Evolutionary conservation across 352 stramenopile genomes (phyloP), one percentile per base, ranked within the genome.

Genomic region (Phytopythium oedochilum): DNA sequence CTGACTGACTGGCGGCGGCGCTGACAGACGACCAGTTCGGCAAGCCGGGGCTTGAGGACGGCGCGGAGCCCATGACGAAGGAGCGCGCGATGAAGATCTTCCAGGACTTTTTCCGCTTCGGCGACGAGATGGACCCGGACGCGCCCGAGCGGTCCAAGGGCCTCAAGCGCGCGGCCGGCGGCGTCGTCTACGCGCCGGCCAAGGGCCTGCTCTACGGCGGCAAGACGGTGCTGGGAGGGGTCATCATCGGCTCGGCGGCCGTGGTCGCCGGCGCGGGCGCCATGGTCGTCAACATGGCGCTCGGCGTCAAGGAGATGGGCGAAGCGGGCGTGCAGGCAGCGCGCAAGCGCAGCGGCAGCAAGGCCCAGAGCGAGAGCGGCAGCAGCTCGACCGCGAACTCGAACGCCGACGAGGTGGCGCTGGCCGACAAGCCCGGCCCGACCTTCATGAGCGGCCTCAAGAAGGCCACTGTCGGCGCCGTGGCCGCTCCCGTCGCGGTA

Each of bases 11-110:
- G 12, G n/a, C n/a, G n/a, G n/a, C n/a, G n/a, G n/a, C n/a, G n/a
- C n/a, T 63, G 31, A 40, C 61, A 94, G 85, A 98, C 61, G 92
- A 98, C 51, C 77, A 96, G 47, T 97, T 96, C 69, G 92, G 92
- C 59, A 96, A 97, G 73, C 87, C 92, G 65, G 92, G 90, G 38
- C 70, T 97, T 28, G 78, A 96, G 55, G 82, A 91, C 55, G 80
- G 83, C 34, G 77, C 82, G 17, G 71, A 89, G 66, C 80, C 85
- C 46, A 94, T 93, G 79, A 94, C 83, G 10, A 86, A 71, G 55
- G 83, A 94, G 63, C 80, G 83, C 20, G 84, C 80, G 14, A 81
- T 93, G 71, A 71, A 80, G 26, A 92, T 94, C 52, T 96, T 94
- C 64, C 73, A 92, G 53, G 78, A 93, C 14, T 93, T 94, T 50